Conservation (phyloP, 2,329 filamentous ascomycete genomes). For the Ceratocystis cacaofunesta region DNA sequence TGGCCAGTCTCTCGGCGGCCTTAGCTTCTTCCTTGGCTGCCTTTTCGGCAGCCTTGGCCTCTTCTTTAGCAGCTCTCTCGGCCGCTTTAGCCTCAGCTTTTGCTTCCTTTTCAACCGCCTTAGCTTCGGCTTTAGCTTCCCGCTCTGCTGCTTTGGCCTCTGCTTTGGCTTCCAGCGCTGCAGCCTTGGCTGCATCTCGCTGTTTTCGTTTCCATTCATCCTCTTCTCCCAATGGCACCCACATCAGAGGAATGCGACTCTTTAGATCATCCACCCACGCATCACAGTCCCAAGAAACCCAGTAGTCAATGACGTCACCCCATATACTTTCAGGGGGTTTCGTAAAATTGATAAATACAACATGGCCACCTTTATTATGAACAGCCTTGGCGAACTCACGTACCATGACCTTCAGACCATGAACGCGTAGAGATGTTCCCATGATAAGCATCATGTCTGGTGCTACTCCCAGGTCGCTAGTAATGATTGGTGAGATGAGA, state of each 20-base stretch:
- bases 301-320: slow-evolving; percentile 60
- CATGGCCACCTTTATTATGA: slow-evolving; percentile 51
- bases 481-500: slow-evolving; percentile 51
- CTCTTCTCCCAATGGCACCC: slow-evolving; percentile 35
- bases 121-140: slow-evolving; percentile 11
- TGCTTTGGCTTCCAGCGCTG: slow-evolving; percentile 13
- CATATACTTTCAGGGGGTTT: slow-evolving; percentile 57
- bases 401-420: slow-evolving; percentile 56
- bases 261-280: slow-evolving; percentile 54
- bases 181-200: slow-evolving; percentile 21
- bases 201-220: slow-evolving; percentile 32
- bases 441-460: slow-evolving; percentile 56
- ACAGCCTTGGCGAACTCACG: slow-evolving; percentile 57
- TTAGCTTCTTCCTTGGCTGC: slow-evolving; percentile 12
- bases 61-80: slow-evolving; percentile 11
- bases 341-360: slow-evolving; percentile 59
- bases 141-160: slow-evolving; percentile 11
- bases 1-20: slow-evolving; percentile 12
- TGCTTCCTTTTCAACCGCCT: slow-evolving; percentile 9
- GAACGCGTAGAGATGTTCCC: slow-evolving; percentile 55
- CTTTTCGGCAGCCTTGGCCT: slow-evolving; percentile 9
- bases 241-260: slow-evolving; percentile 42
- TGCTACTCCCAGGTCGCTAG: slow-evolving; percentile 48
- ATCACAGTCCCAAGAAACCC: slow-evolving; percentile 62
- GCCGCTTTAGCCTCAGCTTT: slow-evolving; percentile 13